phyloP scores from a whole-genome alignment of 169 alveolate species.

The Plasmodium adleri region DNA sequence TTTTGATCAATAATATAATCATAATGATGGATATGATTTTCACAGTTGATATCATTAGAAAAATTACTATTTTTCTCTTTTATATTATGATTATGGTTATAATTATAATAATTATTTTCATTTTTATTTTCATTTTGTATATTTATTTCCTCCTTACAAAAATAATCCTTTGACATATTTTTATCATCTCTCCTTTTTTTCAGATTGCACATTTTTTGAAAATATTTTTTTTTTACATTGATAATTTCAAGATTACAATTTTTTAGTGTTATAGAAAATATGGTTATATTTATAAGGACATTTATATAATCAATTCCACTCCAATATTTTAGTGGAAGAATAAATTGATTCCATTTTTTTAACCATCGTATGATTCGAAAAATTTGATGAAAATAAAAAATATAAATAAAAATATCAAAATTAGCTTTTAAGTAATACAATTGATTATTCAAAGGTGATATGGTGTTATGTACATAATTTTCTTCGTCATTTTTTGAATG shows the following conservation, averaged over 20 bases:
- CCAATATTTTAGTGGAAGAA: slow-evolving; percentile 63
- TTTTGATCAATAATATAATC: no score
- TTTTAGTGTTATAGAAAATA: slow-evolving; percentile 52
- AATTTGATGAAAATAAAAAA: slow-evolving; percentile 64
- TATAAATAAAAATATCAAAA: slow-evolving; percentile 66
- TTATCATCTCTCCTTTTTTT: background rate
- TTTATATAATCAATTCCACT: slow-evolving; percentile 18
- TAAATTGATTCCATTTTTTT: slow-evolving; percentile 41
- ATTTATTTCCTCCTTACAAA: no score
- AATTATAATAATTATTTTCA: no score
- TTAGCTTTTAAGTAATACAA: slow-evolving; percentile 52
- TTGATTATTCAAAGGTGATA: slow-evolving; percentile 63
- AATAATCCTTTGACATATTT: no score
- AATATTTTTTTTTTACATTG: slow-evolving; percentile 41
- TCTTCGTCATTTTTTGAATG: background rate
- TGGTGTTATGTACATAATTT: slow-evolving; percentile 9
- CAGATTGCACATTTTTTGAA: background rate
- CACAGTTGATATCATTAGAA: no score
- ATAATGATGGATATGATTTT: no score
- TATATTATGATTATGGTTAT: no score
- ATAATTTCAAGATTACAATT: slow-evolving; percentile 62
- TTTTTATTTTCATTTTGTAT: no score
- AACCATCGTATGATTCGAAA: slow-evolving; percentile 45
- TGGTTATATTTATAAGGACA: slow-evolving; percentile 45
- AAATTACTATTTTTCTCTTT: no score